A percentile compares a stretch with the other conserved stretches of the same genome.
These are phyloP conservation scores for Boletus pseudo-olivaceus DNA, from an alignment of 768 basidiomycete genomes.

Conservation along the genomic window DNA sequence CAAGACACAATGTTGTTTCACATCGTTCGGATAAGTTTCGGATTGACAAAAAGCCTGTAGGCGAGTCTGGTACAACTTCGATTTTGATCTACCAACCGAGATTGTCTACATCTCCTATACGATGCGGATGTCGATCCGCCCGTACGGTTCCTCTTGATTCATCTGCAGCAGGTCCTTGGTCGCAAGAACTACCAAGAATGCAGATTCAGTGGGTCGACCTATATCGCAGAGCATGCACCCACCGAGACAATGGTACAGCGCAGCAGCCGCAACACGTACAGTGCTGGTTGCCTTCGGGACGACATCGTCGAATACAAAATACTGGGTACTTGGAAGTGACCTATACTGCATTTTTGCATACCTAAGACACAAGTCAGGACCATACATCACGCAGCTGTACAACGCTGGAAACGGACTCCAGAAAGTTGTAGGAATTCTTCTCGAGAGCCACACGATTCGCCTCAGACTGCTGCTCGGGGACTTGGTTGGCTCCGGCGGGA, in stretches of 20 bases:
- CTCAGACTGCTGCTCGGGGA: constrained; percentile 52
- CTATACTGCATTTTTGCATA: constrained; percentile 75
- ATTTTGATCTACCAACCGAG: not conserved
- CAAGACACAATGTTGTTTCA: not conserved
- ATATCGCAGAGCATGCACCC: constrained; percentile 12
- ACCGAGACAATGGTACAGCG: constrained; percentile 87
- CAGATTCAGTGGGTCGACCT: not conserved
- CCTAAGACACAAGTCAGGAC: constrained; percentile 37
- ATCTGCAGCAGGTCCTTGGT: constrained; percentile 70
- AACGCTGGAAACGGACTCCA: constrained; percentile 51
- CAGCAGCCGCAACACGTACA: constrained; percentile 74
- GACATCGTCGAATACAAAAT: constrained; percentile 61
- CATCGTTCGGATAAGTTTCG: constrained; percentile 2
- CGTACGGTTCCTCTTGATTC: constrained; percentile 60
- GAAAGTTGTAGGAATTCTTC: constrained; percentile 73
- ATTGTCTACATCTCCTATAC: constrained; percentile 20
- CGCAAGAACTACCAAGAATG: constrained; percentile 52
- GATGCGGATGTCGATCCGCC: constrained; percentile 43
- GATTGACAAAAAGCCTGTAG: constrained; percentile 3
- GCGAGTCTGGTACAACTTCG: not conserved
- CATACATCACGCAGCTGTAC: not conserved
- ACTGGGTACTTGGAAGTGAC: constrained; percentile 47
- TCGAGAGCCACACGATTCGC: constrained; percentile 59
- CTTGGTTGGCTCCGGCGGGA: constrained; percentile 24
- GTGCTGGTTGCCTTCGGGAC: constrained; percentile 66